phyloP scores from a whole-genome alignment of 2,329 filamentous ascomycete genomes.

The Exophiala lecanii-corni region DNA sequence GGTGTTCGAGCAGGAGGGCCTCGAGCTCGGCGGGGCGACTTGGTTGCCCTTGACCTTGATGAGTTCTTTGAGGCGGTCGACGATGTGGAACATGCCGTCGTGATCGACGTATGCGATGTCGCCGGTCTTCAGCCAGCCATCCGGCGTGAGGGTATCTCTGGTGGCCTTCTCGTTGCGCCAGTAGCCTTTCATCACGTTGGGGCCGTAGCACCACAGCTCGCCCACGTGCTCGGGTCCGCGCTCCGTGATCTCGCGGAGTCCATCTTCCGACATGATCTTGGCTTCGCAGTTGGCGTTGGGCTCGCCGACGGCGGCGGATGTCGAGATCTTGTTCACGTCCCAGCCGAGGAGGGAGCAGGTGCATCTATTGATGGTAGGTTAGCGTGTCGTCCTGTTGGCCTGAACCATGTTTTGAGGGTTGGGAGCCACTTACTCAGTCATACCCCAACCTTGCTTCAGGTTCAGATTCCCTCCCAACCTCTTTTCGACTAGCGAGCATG shows the following conservation, averaged over 20 bases:
- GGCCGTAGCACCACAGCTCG: slow-evolving; percentile 52
- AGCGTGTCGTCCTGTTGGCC: too few species aligned
- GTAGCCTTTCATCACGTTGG: slow-evolving; percentile 57
- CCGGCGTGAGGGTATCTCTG: slow-evolving; percentile 44
- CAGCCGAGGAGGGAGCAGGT: slow-evolving; percentile 68
- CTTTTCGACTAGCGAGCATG: slow-evolving; percentile 54
- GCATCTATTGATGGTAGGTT: slow-evolving; percentile 31
- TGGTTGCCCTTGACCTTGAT: slow-evolving; percentile 55
- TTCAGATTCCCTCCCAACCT: slow-evolving; percentile 50
- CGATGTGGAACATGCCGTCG: slow-evolving; percentile 48
- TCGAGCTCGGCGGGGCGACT: slow-evolving; percentile 47
- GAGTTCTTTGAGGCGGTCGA: slow-evolving; percentile 63
- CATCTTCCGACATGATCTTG: slow-evolving; percentile 54
- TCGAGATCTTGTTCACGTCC: slow-evolving; percentile 49
- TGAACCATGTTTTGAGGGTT: not conserved
- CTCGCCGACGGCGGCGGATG: slow-evolving; percentile 58
- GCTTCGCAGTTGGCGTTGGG: slow-evolving; percentile 65
- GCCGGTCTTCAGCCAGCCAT: slow-evolving; percentile 58
- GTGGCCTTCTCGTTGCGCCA: slow-evolving; percentile 56
- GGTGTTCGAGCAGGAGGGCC: slow-evolving; percentile 41
- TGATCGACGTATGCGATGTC: slow-evolving; percentile 49
- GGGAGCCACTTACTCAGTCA: slow-evolving; percentile 62
- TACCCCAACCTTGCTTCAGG: slow-evolving; percentile 74
- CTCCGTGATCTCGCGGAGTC: slow-evolving; percentile 12
- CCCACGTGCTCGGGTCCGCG: slow-evolving; percentile 18